These are phyloP conservation scores for Pittosporum tobira DNA, from an alignment of 129 eudicot genomes.

Conservation along the genomic window DNA sequence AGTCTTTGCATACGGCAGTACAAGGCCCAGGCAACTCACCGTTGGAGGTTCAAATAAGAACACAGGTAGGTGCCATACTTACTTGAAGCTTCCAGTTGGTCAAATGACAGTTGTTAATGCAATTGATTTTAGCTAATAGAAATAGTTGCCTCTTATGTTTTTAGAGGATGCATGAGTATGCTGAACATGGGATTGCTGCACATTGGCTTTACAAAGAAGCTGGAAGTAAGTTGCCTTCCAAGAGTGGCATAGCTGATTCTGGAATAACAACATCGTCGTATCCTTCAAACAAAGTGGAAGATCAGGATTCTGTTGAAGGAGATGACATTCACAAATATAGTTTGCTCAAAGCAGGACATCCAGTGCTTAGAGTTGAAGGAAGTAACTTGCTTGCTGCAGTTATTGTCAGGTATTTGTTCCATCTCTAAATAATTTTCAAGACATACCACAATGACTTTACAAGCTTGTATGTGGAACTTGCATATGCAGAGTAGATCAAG, in stretches of 20 bases:
- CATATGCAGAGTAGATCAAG: conserved; percentile 65
- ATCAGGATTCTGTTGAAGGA: conserved; percentile 41
- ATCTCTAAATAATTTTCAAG: conserved; percentile 5
- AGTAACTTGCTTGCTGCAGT: conserved; percentile 96
- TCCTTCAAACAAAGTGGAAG: conserved; percentile 48
- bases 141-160: conserved; percentile 5
- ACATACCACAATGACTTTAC: not conserved
- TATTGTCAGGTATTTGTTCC: conserved; percentile 63
- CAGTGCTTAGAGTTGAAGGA: conserved; percentile 89
- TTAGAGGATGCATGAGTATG: conserved; percentile 95
- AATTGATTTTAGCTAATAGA: conserved; percentile 7
- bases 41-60: conserved; percentile 93
- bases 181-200: conserved; percentile 97
- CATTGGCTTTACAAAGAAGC: conserved; percentile 99
- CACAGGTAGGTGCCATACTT: conserved; percentile 77
- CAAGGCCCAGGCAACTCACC: conserved; percentile 87
- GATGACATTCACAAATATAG: conserved; percentile 40
- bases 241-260: conserved; percentile 35
- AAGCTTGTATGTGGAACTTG: conserved; percentile 7
- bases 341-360: conserved; percentile 72
- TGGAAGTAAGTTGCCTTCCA: conserved; percentile 37
- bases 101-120: not conserved
- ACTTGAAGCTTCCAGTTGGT: not conserved
- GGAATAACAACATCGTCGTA: conserved; percentile 36
- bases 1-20: conserved; percentile 97